Percentiles rank a stretch among this genome's conserved stretches.
phyloP scores from a whole-genome alignment of 208 protist species.

The Wallacemonas sp. region DNA sequence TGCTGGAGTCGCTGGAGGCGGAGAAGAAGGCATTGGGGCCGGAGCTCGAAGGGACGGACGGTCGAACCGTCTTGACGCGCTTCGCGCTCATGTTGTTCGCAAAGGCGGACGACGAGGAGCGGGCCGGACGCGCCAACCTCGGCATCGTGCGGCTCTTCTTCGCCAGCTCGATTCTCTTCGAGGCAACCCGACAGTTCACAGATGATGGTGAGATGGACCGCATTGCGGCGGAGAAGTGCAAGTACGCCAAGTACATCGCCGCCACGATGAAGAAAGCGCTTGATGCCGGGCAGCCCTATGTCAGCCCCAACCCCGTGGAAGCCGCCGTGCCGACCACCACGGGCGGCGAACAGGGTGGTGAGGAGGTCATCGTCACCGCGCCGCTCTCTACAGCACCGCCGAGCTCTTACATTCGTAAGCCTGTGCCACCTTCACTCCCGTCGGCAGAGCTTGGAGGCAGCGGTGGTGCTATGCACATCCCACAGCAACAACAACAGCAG shows the following conservation, averaged over 20 bases:
- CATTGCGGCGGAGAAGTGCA: constrained; percentile 63
- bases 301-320: constrained; percentile 37
- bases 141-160: constrained; percentile 72
- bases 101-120: constrained; percentile 75
- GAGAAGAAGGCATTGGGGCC: constrained; percentile 35
- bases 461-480: too few relatives aligned
- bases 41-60: constrained; percentile 31
- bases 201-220: constrained; percentile 53
- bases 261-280: constrained; percentile 72
- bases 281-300: constrained; percentile 44
- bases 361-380: neutral
- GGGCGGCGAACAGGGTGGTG: neutral
- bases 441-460: constrained; percentile 1
- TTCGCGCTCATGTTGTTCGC: constrained; percentile 71
- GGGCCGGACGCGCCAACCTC: constrained; percentile 35
- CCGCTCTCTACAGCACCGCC: constrained; percentile 14
- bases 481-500: too few relatives aligned
- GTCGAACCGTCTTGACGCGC: constrained; percentile 62
- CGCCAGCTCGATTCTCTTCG: constrained; percentile 61
- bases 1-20: constrained; percentile 48
- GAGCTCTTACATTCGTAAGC: constrained; percentile 14
- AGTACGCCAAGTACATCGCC: constrained; percentile 82
- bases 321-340: constrained; percentile 12
- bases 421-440: neutral
- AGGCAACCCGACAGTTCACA: constrained; percentile 81